Evolutionary conservation across 768 basidiomycete species (phyloP).

Genomic region (Termitomyces sp.): DNA sequence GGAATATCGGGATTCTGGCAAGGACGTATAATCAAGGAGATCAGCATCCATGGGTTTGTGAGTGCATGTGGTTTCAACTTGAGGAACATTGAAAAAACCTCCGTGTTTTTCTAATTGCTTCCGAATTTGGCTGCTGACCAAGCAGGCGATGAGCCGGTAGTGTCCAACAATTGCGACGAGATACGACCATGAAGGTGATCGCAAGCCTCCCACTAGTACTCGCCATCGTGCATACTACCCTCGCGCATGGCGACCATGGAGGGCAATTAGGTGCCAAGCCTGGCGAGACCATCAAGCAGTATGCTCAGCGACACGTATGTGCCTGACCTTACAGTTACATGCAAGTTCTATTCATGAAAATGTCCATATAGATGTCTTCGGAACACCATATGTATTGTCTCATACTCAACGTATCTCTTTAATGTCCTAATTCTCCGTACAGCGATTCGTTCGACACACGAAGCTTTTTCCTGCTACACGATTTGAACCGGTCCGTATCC

Average conservation of each 20-base stretch:
- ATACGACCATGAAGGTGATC: constrained; percentile 44
- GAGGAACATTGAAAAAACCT: too few relatives aligned
- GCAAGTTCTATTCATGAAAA: constrained; percentile 13
- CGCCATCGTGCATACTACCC: constrained; percentile 24
- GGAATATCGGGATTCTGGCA: neutral
- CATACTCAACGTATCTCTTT: neutral
- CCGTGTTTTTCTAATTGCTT: too few relatives aligned
- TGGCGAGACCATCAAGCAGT: constrained; percentile 71
- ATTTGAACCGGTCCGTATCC: constrained; percentile 71
- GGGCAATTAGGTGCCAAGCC: constrained; percentile 30
- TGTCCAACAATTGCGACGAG: too few relatives aligned
- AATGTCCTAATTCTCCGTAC: constrained; percentile 9
- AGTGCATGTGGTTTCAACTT: too few relatives aligned
- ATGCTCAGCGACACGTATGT: constrained; percentile 90
- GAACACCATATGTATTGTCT: constrained; percentile 79
- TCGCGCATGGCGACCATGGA: constrained; percentile 61
- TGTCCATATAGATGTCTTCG: constrained; percentile 64
- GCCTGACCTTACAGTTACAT: constrained; percentile 8
- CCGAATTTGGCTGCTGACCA: constrained; percentile 9
- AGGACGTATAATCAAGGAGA: too few relatives aligned
- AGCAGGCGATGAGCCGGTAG: neutral
- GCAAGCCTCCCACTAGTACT: constrained; percentile 40
- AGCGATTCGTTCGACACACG: constrained; percentile 80
- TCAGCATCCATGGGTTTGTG: too few relatives aligned
- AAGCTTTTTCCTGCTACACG: constrained; percentile 95